These are phyloP conservation scores for Trichosporon sp. DNA, from an alignment of 1,284 basidiomycete genomes.

Conservation along the genomic window DNA sequence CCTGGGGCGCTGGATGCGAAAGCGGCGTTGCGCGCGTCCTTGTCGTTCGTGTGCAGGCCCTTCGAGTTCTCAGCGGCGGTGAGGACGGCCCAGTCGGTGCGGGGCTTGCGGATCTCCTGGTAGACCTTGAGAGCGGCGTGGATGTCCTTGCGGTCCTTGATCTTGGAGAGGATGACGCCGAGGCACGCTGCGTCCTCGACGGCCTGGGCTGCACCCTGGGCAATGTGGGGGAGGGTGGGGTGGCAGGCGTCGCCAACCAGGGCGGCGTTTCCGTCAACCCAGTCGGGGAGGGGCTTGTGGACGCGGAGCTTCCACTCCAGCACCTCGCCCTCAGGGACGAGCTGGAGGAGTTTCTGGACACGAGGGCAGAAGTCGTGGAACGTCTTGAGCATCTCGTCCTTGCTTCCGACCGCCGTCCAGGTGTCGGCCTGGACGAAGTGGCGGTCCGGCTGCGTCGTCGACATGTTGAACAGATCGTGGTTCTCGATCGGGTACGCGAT, in stretches of 20 bases:
- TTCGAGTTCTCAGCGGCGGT: constrained; percentile 43
- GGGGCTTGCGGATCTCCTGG: constrained; percentile 43
- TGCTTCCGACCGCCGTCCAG: constrained; percentile 44
- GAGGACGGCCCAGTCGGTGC: constrained; percentile 44
- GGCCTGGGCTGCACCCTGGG: constrained; percentile 47
- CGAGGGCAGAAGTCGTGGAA: constrained; percentile 44
- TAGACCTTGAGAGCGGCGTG: constrained; percentile 38
- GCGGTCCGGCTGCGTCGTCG: constrained; percentile 45
- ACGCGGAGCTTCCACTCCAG: constrained; percentile 47
- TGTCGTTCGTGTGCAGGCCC: constrained; percentile 38
- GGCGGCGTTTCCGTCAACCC: constrained; percentile 37
- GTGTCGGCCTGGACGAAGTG: constrained; percentile 38
- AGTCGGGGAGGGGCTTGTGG: constrained; percentile 39
- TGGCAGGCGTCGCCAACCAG: constrained; percentile 41
- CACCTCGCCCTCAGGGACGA: constrained; percentile 43
- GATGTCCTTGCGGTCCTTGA: constrained; percentile 39
- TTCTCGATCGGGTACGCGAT: constrained; percentile 46
- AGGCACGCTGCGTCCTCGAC: constrained; percentile 45
- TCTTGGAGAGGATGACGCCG: constrained; percentile 40
- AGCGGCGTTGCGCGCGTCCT: constrained; percentile 25
- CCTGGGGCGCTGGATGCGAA: constrained; percentile 26
- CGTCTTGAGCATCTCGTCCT: constrained; percentile 39
- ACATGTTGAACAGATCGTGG: constrained; percentile 44
- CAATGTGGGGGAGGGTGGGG: constrained; percentile 40
- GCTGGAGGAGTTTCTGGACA: constrained; percentile 42